phyloP scores from a whole-genome alignment of 2,329 filamentous ascomycete genomes.

The Ascochyta viciae-villosae region DNA sequence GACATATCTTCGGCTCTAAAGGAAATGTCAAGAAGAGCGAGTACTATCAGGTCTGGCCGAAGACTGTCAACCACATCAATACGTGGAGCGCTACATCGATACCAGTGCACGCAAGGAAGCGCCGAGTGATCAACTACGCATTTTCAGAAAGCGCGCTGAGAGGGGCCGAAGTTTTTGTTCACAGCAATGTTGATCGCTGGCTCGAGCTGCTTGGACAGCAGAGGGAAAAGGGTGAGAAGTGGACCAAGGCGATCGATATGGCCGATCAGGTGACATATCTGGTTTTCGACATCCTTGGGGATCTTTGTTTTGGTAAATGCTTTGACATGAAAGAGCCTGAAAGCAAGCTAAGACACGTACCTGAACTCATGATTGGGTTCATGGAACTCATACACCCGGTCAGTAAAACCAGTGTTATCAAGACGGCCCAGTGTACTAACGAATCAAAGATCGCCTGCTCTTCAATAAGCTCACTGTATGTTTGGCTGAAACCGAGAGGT shows the following conservation, averaged over 20 bases:
- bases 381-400: conserved; percentile 23
- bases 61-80: conserved; percentile 42
- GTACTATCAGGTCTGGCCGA: conserved; percentile 52
- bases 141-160: conserved; percentile 52
- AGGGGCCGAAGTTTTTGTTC: conserved; percentile 50
- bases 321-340: conserved; percentile 42
- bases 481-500: conserved; percentile 27
- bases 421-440: neutral
- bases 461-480: conserved; percentile 15
- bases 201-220: conserved; percentile 6
- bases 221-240: conserved; percentile 3
- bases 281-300: conserved; percentile 37
- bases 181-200: conserved; percentile 27
- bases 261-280: conserved; percentile 17
- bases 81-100: conserved; percentile 39
- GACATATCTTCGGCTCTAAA: conserved; percentile 53
- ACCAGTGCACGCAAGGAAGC: conserved; percentile 45
- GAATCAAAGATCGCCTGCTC: conserved; percentile 18
- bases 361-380: conserved; percentile 21
- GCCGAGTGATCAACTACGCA: conserved; percentile 50
- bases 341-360: conserved; percentile 17
- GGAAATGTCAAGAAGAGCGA: conserved; percentile 54
- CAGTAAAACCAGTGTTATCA: neutral
- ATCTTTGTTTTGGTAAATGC: conserved; percentile 20
- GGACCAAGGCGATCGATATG: conserved; percentile 21